Base-by-base conservation (phyloP, 768 basidiomycete species). In the Rhodotorula paludigena region DNA sequence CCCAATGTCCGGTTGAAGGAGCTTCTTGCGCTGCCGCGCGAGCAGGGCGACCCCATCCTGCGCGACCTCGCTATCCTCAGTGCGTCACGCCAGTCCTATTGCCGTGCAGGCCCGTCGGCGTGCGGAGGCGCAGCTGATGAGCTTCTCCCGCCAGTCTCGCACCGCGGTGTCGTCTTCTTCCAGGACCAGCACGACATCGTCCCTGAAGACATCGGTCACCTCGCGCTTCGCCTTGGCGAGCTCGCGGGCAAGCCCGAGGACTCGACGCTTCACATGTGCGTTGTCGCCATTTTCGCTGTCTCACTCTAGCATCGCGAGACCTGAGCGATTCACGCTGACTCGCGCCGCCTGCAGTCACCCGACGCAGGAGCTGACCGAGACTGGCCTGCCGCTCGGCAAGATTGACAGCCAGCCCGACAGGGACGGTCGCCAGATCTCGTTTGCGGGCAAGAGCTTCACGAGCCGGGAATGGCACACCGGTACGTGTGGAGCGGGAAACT, bases 161-260 rank as follows among this genome's bases (percentile, higher is more conserved):
- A 71, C 16, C 72, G 77, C 25, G 79, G 79, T 0, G 78, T 80
- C 64, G 77, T 75, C 57, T 78, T 79, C 74, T 79, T 80, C 76
- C 64, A 75, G 38, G 74, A 71, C 25, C 79, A 80, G 61, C 18
- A 64, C 41, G 73, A 78, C 20, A 57, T 78, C 35, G 68, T 64
- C 12, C 66, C 69, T 11, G 75, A 76, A 23, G 74, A 78, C 38
- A 73, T 78, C 56, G 75, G 72, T 49, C 48, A 53, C 0, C 71
- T 80, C 41, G 76, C 72, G 1, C 41, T 73, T 5, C 54, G 60
- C 30, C 57, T 80, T 16, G 77, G 76, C 21, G 69, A 74, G 30
- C 64, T 75, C 25, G 64, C 76, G 8, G 78, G 77, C 16, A 75
- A 74, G 54, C 79, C 79, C 3, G 63, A 67, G 21, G 66, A 66